Conservation (phyloP, 305 asterid genomes). For the Solanum hybrid region DNA sequence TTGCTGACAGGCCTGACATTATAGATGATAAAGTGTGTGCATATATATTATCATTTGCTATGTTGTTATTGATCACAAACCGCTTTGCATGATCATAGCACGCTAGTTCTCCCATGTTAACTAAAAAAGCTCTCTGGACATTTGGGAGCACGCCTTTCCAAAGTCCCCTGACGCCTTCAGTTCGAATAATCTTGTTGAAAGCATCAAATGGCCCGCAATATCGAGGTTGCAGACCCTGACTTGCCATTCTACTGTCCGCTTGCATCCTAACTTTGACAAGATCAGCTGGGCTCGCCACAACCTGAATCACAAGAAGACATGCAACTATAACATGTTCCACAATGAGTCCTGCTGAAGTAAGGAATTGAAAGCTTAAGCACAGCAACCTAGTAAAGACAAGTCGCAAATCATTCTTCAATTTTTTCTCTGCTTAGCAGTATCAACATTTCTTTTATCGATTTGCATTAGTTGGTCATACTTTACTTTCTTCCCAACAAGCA, state of each 20-base stretch:
- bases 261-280: slow-evolving; percentile 89
- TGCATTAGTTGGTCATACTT: background rate
- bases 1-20: slow-evolving; percentile 67
- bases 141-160: slow-evolving; percentile 76
- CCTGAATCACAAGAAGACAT: slow-evolving; percentile 32
- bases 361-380: background rate
- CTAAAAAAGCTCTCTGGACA: slow-evolving; percentile 71
- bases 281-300: slow-evolving; percentile 87
- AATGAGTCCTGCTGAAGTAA: background rate
- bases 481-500: background rate
- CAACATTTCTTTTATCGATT: background rate
- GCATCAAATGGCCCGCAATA: slow-evolving; percentile 57
- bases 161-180: slow-evolving; percentile 62
- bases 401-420: background rate
- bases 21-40: slow-evolving; percentile 74
- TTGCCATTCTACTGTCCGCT: slow-evolving; percentile 51
- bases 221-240: slow-evolving; percentile 45
- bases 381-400: no score
- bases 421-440: background rate
- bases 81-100: slow-evolving; percentile 75
- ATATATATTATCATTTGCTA: slow-evolving; percentile 55
- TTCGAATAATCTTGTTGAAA: slow-evolving; percentile 40
- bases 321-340: background rate
- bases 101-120: slow-evolving; percentile 88
- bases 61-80: slow-evolving; percentile 35